Percentiles rank a stretch among this genome's conserved stretches.
phyloP scores from a whole-genome alignment of 192 early-diverging fungal genomes.

The Chytriomyces hyalinus region DNA sequence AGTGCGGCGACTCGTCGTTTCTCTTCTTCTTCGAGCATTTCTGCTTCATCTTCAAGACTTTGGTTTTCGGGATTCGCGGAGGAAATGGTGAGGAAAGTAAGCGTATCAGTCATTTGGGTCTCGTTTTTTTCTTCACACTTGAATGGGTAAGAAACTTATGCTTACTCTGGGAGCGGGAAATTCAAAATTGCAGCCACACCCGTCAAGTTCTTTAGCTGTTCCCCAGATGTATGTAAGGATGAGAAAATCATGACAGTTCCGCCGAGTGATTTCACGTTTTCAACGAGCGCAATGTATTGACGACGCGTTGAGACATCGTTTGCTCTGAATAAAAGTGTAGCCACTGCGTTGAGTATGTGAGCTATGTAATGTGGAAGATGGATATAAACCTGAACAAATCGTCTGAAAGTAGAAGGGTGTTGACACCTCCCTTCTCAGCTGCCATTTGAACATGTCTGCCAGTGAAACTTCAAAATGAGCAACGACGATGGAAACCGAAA shows the following conservation, averaged over 20 bases:
- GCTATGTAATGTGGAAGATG: no score
- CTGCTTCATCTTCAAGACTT: constrained; percentile 36
- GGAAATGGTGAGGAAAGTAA: no score
- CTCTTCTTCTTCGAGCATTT: constrained; percentile 23
- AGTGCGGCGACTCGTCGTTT: background rate
- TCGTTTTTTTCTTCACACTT: no score
- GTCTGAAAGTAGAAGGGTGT: constrained; percentile 89
- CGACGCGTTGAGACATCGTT: constrained; percentile 82
- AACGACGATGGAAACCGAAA: background rate
- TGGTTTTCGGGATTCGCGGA: no score
- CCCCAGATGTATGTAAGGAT: constrained; percentile 92
- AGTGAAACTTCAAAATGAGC: background rate
- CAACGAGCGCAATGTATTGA: constrained; percentile 88
- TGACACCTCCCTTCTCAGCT: constrained; percentile 83
- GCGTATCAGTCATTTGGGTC: no score
- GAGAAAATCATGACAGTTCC: constrained; percentile 89
- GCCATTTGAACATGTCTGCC: constrained; percentile 84
- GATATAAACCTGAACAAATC: constrained; percentile 76
- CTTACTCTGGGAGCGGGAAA: constrained; percentile 81
- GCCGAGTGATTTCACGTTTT: constrained; percentile 73
- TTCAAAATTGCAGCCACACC: constrained; percentile 93
- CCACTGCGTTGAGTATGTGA: no score
- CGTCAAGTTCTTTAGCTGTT: constrained; percentile 91
- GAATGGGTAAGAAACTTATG: background rate
- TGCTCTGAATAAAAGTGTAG: constrained; percentile 51